These are phyloP conservation scores for Rhodotorula graminis DNA, from an alignment of 768 basidiomycete species.

Conservation along the genomic window DNA sequence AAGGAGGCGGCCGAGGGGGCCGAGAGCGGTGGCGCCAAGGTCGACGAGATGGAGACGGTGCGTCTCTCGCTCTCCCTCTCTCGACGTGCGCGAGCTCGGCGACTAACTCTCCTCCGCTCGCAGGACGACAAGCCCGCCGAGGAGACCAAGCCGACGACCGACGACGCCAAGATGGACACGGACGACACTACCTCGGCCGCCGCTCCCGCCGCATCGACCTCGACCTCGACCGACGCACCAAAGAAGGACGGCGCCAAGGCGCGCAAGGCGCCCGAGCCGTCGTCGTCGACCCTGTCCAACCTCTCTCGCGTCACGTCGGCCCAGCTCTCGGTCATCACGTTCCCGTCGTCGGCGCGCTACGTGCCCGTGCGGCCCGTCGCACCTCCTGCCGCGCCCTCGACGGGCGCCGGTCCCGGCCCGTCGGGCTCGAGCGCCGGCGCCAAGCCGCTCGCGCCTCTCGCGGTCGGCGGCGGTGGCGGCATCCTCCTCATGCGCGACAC, in stretches of 20 bases:
- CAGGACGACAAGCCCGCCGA: not conserved
- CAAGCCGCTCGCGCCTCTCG: not conserved
- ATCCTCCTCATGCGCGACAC: conserved; percentile 77
- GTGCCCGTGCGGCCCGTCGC: conserved; percentile 81
- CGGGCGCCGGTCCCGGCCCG: not conserved
- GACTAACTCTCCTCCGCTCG: conserved; percentile 47
- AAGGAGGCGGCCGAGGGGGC: conserved; percentile 55
- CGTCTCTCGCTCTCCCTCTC: conserved; percentile 41
- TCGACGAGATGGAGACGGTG: conserved; percentile 77
- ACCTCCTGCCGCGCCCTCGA: conserved; percentile 38
- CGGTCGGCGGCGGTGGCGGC: conserved; percentile 65
- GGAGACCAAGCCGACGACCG: conserved; percentile 48
- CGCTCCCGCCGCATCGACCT: conserved; percentile 8
- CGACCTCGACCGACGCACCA: not conserved
- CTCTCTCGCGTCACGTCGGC: conserved; percentile 87
- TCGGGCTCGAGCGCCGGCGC: not conserved
- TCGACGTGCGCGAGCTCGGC: not conserved
- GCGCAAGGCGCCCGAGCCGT: conserved; percentile 59
- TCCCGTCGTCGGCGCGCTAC: conserved; percentile 68
- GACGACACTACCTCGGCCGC: conserved; percentile 49
- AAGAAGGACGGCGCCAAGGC: conserved; percentile 44
- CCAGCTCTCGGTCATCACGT: conserved; percentile 76
- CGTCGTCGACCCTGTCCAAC: conserved; percentile 71
- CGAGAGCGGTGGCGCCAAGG: conserved; percentile 50
- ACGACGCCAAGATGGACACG: conserved; percentile 75